Base-by-base conservation (phyloP, 306 rosid species). In the Cucumis cinereus region DNA sequence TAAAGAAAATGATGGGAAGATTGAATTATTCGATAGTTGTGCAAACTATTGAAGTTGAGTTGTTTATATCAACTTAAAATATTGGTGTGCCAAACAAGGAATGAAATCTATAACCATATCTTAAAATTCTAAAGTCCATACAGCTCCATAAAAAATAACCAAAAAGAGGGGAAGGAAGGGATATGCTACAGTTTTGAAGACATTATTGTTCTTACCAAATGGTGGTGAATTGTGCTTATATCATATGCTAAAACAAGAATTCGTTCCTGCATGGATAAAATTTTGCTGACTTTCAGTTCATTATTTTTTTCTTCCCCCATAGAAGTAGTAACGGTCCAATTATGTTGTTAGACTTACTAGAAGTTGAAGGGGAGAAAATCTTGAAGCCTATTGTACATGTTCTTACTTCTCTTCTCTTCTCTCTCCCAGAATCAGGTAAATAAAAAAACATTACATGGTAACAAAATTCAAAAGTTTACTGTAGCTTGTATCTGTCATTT, bases 351-450 rank as follows among this genome's bases (percentile, higher is more conserved):
- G 75, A 10, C 14, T 3, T 3, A 47, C 19, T 38, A 41, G 8
- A 41, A 68, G 54, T 40, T 68, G 53, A 43, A 64, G 53, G 12
- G 53, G 24, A 64, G 47, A 64, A 64, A 20, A 41, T n/a, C 49
- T 16, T 41, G 35, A 41, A 68, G n/a, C 38, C 7, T 20, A 43
- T 41, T 69, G 33, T 59, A 71, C 10, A 30, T 3, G 28, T 22
- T 69, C n/a, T 69, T 41, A 16, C 74, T 45, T 43, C 17, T 47
- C 28, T 45, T 43, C 17, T 47, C 28, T 38, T 41, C 16, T 20
- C 73, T 41, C 20, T 68, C 38, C 60, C 43, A 28, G 40, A 71
- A 71, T 49, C 76, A 71, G 76, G 76, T 47, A 41, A 67, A 69
- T 23, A 23, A 2, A 26, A 45, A 7, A 69, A 43, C 36, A 69